phyloP scores from a whole-genome alignment of 805 yeast genomes.

The Wickerhamomyces chambardii region DNA sequence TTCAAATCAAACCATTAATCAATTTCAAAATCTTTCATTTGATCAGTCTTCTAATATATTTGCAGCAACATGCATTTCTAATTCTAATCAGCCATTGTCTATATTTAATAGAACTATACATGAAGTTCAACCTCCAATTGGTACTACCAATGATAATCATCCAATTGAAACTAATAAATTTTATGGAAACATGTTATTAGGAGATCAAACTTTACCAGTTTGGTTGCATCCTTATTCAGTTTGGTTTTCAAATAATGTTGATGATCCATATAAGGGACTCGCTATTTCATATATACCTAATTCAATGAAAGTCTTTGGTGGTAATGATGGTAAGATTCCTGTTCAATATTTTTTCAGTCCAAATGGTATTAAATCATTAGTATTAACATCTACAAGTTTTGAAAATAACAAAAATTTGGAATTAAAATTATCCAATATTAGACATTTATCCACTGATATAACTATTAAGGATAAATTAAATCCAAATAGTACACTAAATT shows the following conservation, averaged over 20 bases:
- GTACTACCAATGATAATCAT: conserved; percentile 10
- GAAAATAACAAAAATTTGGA: conserved; percentile 15
- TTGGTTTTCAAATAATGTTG: conserved; percentile 44
- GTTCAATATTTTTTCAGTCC: conserved; percentile 62
- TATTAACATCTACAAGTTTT: conserved; percentile 38
- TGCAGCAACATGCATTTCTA: conserved; percentile 1
- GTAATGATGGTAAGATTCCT: conserved; percentile 42
- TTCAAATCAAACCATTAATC: too few species aligned
- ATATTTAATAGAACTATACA: conserved; percentile 25
- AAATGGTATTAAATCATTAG: conserved; percentile 52
- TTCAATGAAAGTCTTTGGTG: conserved; percentile 60
- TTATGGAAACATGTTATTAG: conserved; percentile 64
- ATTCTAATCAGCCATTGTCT: conserved; percentile 31
- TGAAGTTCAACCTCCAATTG: conserved; percentile 18
- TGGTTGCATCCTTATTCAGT: conserved; percentile 82
- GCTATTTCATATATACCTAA: conserved; percentile 58
- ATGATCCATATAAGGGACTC: conserved; percentile 40
- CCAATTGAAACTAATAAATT: conserved; percentile 75
- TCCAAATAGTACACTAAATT: conserved; percentile 29
- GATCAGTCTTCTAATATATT: conserved; percentile 1
- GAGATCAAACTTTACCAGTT: conserved; percentile 54
- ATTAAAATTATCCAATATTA: conserved; percentile 15
- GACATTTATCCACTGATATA: conserved; percentile 25
- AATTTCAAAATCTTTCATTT: conserved; percentile 1
- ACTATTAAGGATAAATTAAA: conserved; percentile 12